phyloP scores from a whole-genome alignment of 352 stramenopile genomes.

The Globisporangium megalacanthum region DNA sequence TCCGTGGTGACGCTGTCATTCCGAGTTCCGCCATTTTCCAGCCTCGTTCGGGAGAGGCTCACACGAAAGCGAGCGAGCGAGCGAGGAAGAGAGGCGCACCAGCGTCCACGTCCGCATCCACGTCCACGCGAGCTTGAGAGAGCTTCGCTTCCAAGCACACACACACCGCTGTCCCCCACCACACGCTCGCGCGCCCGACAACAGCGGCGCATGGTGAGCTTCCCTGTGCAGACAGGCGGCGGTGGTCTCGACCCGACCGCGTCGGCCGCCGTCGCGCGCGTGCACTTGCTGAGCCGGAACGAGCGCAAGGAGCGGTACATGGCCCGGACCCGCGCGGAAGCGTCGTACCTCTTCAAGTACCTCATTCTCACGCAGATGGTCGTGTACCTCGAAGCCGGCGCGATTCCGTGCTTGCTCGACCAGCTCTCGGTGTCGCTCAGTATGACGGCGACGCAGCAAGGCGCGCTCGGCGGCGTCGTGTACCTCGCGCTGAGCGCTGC shows the following conservation, averaged over 20 bases:
- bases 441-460: slow-evolving; percentile 70
- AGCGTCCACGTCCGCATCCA: too few species aligned
- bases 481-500: slow-evolving; percentile 71
- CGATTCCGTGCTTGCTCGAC: slow-evolving; percentile 77
- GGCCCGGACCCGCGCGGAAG: slow-evolving; percentile 62
- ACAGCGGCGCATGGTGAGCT: slow-evolving; percentile 22
- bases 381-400: slow-evolving; percentile 76
- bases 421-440: slow-evolving; percentile 67
- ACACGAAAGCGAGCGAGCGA: too few species aligned
- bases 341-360: slow-evolving; percentile 84
- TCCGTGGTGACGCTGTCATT: too few species aligned
- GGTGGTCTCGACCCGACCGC: neutral
- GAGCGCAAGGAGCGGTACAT: slow-evolving; percentile 68
- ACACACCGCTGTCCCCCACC: neutral
- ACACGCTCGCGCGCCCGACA: neutral
- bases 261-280: slow-evolving; percentile 6
- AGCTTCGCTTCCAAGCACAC: neutral
- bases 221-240: slow-evolving; percentile 12
- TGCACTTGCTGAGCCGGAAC: slow-evolving; percentile 31
- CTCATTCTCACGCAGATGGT: slow-evolving; percentile 80
- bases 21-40: too few species aligned
- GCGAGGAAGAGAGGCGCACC: too few species aligned
- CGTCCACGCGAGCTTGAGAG: too few species aligned
- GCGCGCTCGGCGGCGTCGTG: slow-evolving; percentile 69
- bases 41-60: too few species aligned